Conservation (phyloP, 176 grass and related monocot genomes). For the Juncus effusus region DNA sequence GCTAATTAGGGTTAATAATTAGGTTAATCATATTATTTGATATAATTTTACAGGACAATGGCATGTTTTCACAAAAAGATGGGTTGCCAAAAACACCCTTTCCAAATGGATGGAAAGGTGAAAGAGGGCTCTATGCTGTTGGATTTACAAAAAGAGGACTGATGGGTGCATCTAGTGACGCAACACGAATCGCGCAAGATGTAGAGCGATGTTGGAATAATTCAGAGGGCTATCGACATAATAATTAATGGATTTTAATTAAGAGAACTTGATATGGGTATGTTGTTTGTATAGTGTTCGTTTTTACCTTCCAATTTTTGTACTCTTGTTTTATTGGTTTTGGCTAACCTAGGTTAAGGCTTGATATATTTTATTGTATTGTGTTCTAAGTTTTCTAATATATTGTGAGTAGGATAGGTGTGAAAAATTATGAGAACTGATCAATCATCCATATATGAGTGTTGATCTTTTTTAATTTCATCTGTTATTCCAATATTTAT, state of each 20-base stretch:
- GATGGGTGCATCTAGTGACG: slow-evolving; percentile 69
- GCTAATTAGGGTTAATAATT: no score
- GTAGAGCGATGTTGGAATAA: slow-evolving; percentile 56
- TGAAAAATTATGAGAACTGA: slow-evolving; percentile 9
- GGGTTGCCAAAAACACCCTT: slow-evolving; percentile 78
- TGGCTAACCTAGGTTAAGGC: no score
- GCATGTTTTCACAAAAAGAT: slow-evolving; percentile 78
- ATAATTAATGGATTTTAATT: slow-evolving; percentile 10
- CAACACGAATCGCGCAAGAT: slow-evolving; percentile 65
- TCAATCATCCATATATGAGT: not conserved
- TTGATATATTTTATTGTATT: not conserved
- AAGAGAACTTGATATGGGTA: slow-evolving; percentile 15
- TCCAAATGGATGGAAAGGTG: slow-evolving; percentile 83
- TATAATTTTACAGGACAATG: slow-evolving; percentile 49
- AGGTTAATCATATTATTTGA: not conserved
- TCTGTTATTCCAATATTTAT: not conserved
- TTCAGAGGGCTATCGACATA: slow-evolving; percentile 13
- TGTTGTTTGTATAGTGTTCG: slow-evolving; percentile 11
- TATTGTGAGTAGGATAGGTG: slow-evolving; percentile 20
- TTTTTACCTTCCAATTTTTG: slow-evolving; percentile 2
- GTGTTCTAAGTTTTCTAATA: slow-evolving; percentile 10
- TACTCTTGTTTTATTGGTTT: no score
- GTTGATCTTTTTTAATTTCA: not conserved
- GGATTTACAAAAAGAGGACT: slow-evolving; percentile 71
- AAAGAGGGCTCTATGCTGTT: slow-evolving; percentile 64